These are phyloP conservation scores for Cladosporium sp. DNA, from an alignment of 2,329 filamentous ascomycete genomes.

Conservation along the genomic window DNA sequence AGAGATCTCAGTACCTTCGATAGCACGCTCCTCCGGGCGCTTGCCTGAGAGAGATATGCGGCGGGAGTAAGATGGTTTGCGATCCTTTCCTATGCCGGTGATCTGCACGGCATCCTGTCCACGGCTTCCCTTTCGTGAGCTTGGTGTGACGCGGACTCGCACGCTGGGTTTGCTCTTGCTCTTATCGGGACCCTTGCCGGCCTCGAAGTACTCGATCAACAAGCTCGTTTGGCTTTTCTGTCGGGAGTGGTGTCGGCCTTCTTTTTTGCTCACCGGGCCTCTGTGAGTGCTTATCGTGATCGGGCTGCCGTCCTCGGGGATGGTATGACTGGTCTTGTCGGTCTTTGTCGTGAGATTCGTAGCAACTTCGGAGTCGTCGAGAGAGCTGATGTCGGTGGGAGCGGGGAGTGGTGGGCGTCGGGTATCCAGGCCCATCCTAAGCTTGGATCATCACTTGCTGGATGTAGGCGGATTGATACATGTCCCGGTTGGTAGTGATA, in stretches of 20 bases:
- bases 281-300: constrained; percentile 83
- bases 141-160: constrained; percentile 74
- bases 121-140: constrained; percentile 50
- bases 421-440: constrained; percentile 41
- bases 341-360: constrained; percentile 66
- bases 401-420: constrained; percentile 63
- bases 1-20: constrained; percentile 48
- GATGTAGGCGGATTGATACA: constrained; percentile 8
- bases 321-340: constrained; percentile 69
- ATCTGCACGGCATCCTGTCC: constrained; percentile 77
- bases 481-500: constrained; percentile 2
- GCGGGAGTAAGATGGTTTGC: constrained; percentile 66
- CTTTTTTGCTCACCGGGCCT: constrained; percentile 36
- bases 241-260: constrained; percentile 51
- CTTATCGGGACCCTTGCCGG: constrained; percentile 60
- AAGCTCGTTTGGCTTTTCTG: constrained; percentile 79
- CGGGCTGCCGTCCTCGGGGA: constrained; percentile 83
- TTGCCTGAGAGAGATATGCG: constrained; percentile 59
- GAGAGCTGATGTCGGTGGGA: constrained; percentile 67
- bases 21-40: constrained; percentile 33
- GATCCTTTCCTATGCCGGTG: constrained; percentile 70
- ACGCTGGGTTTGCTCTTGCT: constrained; percentile 75
- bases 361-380: constrained; percentile 56
- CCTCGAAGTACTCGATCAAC: constrained; percentile 93
- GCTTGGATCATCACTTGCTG: constrained; percentile 4